phyloP scores from a whole-genome alignment of 73 alveolate genomes.

The Uronychia setigera region DNA sequence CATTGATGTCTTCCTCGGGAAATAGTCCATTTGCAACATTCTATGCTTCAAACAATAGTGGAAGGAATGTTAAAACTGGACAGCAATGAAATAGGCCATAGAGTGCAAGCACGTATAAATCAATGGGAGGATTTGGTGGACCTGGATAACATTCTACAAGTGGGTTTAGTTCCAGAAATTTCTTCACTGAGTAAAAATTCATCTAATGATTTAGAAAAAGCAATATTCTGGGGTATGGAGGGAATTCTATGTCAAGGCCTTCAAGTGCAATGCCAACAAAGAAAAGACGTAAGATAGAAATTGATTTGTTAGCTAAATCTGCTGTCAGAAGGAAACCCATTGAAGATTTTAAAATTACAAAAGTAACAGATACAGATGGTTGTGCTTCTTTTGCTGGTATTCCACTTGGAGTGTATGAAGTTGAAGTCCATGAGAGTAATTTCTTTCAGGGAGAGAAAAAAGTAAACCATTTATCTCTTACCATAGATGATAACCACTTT shows the following conservation, averaged over 20 bases:
- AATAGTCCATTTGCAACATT: not conserved
- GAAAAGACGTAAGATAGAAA: not conserved
- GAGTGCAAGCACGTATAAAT: conserved; percentile 18
- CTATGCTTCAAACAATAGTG: not conserved
- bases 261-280: not conserved
- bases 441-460: not conserved
- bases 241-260: not conserved
- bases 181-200: not conserved
- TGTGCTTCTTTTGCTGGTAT: conserved; percentile 2
- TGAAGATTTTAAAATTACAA: not conserved
- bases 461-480: not conserved
- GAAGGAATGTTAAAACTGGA: not conserved
- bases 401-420: conserved; percentile 35
- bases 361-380: conserved; percentile 22
- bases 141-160: not conserved
- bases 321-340: not conserved
- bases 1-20: not conserved
- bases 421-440: conserved; percentile 25
- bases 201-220: not conserved
- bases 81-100: conserved; percentile 2
- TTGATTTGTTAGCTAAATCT: not conserved
- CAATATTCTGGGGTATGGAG: not conserved
- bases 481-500: not conserved
- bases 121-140: not conserved
- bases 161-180: not conserved